A percentile compares a stretch with the other conserved stretches of the same genome.
phyloP scores from a whole-genome alignment of 1,139 yeast genomes.

The Candida buenavistaensis region DNA sequence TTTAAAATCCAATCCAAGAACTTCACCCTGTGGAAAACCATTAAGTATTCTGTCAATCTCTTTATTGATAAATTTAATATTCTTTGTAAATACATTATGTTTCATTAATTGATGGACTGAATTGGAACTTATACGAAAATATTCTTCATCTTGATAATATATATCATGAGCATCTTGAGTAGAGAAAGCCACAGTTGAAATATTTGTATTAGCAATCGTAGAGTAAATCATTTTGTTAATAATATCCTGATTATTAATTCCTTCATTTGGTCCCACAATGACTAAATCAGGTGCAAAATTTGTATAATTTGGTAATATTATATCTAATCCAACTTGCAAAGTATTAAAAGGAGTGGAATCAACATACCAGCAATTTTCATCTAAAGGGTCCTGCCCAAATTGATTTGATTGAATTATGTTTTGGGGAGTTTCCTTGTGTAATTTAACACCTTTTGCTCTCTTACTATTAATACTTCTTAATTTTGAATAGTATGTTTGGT shows the following conservation, averaged over 20 bases:
- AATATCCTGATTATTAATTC: slow-evolving; percentile 15
- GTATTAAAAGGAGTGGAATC: slow-evolving; percentile 33
- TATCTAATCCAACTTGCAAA: slow-evolving; percentile 32
- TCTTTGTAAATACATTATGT: slow-evolving; percentile 26
- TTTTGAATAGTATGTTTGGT: slow-evolving; percentile 31
- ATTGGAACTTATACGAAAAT: slow-evolving; percentile 8
- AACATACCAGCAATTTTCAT: slow-evolving; percentile 39
- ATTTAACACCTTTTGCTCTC: slow-evolving; percentile 24
- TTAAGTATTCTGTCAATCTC: slow-evolving; percentile 22
- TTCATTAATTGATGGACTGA: slow-evolving; percentile 15
- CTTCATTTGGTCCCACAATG: slow-evolving; percentile 42
- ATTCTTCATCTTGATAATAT: slow-evolving; percentile 34
- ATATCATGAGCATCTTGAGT: slow-evolving; percentile 30
- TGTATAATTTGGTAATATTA: slow-evolving; percentile 32
- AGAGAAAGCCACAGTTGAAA: slow-evolving; percentile 30
- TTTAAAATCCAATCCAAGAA: slow-evolving; percentile 24
- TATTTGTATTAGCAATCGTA: slow-evolving; percentile 15
- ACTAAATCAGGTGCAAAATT: slow-evolving; percentile 37
- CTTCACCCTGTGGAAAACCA: slow-evolving; percentile 11
- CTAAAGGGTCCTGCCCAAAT: slow-evolving; percentile 38
- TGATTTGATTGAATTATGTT: slow-evolving; percentile 14
- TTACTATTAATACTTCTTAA: slow-evolving; percentile 17
- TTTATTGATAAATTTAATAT: slow-evolving; percentile 26
- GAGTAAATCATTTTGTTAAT: slow-evolving; percentile 12
- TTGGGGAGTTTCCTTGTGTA: slow-evolving; percentile 8